Evolutionary conservation across 495 filamentous ascomycete species (phyloP).

Genomic region (Cercophora scortea): DNA sequence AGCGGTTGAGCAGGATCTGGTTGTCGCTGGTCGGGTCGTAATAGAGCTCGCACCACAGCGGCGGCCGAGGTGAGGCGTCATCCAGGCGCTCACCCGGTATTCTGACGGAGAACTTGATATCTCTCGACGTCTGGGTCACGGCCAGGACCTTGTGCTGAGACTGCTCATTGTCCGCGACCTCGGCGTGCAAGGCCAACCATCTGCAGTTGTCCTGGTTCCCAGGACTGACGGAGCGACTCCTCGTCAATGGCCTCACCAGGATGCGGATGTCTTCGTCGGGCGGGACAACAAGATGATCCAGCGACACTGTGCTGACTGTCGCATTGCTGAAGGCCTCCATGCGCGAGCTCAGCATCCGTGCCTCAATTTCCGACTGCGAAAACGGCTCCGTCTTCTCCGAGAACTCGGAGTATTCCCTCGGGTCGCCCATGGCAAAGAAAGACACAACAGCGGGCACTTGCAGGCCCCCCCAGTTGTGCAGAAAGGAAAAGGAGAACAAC

Average conservation of each 20-base stretch:
- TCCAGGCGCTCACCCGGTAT: conserved; percentile 29
- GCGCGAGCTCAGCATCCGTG: conserved; percentile 20
- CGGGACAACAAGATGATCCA: conserved; percentile 36
- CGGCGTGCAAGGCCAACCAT: conserved; percentile 37
- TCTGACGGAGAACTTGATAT: conserved; percentile 42
- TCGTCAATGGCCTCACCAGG: conserved; percentile 37
- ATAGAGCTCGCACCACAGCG: conserved; percentile 41
- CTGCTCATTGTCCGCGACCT: conserved; percentile 32
- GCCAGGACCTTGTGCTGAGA: conserved; percentile 38
- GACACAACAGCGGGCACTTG: not conserved
- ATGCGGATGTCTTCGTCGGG: conserved; percentile 39
- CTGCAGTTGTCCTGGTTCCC: conserved; percentile 34
- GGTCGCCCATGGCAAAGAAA: conserved; percentile 28
- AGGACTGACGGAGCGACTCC: conserved; percentile 40
- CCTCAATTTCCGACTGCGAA: conserved; percentile 39
- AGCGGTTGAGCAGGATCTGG: conserved; percentile 38
- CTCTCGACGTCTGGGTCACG: conserved; percentile 39
- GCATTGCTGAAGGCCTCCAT: conserved; percentile 24
- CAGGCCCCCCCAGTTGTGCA: not conserved
- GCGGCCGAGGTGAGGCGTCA: conserved; percentile 24
- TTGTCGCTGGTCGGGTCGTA: conserved; percentile 44
- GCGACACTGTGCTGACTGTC: conserved; percentile 26
- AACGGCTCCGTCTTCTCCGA: conserved; percentile 46
- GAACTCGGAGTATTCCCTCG: conserved; percentile 18
- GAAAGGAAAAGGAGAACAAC: not conserved